A percentile compares a stretch with the other conserved stretches of the same genome.
Conservation (phyloP, 495 filamentous ascomycete genomes). For the Collariella sp. region DNA sequence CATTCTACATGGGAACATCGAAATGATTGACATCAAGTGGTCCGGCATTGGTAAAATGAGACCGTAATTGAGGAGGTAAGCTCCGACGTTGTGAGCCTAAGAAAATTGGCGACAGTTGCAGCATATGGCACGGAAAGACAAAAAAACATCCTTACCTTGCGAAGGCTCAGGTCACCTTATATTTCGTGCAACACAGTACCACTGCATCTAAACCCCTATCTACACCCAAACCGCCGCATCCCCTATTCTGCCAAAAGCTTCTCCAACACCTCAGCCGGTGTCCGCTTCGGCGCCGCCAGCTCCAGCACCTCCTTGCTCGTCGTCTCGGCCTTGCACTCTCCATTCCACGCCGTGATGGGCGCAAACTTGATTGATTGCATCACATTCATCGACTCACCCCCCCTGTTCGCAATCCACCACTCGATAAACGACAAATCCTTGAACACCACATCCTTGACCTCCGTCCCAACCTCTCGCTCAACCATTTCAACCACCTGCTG, state of each 20-base stretch:
- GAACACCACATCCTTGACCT: slow-evolving; percentile 31
- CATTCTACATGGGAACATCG: too few relatives aligned
- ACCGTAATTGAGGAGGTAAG: too few relatives aligned
- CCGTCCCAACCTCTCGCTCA: slow-evolving; percentile 32
- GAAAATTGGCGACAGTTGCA: too few relatives aligned
- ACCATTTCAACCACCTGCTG: slow-evolving; percentile 33
- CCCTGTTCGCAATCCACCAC: slow-evolving; percentile 25
- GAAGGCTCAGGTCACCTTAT: too few relatives aligned
- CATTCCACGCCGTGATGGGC: slow-evolving; percentile 20
- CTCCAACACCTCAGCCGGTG: slow-evolving; percentile 6
- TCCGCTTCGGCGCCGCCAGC: slow-evolving; percentile 10
- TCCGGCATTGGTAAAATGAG: too few relatives aligned
- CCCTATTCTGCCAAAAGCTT: slow-evolving; percentile 4
- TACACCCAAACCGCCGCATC: too few relatives aligned
- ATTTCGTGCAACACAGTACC: too few relatives aligned
- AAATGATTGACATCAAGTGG: too few relatives aligned
- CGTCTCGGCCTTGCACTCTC: slow-evolving; percentile 26
- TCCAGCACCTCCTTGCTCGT: slow-evolving; percentile 28
- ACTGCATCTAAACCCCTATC: too few relatives aligned
- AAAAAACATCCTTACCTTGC: too few relatives aligned
- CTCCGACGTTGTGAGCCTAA: too few relatives aligned
- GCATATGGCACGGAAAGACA: too few relatives aligned
- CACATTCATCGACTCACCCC: slow-evolving; percentile 22
- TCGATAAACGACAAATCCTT: slow-evolving; percentile 32
- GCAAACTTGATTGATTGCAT: slow-evolving; percentile 18